Conservation (phyloP, 257 asterid genomes). For the Solanum boliviense region DNA sequence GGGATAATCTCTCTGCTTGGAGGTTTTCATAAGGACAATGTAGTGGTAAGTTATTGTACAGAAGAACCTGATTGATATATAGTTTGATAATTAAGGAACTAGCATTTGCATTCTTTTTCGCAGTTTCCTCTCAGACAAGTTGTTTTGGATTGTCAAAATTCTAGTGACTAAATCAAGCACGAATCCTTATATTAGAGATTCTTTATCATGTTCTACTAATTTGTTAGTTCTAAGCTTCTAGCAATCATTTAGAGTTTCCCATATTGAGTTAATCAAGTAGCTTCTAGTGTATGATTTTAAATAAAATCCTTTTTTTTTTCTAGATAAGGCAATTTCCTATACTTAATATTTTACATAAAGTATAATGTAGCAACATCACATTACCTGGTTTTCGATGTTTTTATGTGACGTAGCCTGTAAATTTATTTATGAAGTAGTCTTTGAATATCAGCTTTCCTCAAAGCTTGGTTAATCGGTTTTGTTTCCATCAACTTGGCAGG, state of each 20-base stretch:
- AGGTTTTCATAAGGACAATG: not conserved
- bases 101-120: not conserved
- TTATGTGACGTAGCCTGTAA: not conserved
- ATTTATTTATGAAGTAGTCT: not conserved
- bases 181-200: not conserved
- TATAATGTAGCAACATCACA: not conserved
- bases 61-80: not conserved
- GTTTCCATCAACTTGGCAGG: slow-evolving; percentile 31
- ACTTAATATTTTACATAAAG: not conserved
- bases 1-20: not conserved
- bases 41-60: not conserved
- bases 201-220: not conserved
- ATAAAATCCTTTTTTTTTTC: not conserved
- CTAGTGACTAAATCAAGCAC: not conserved
- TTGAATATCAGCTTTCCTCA: not conserved
- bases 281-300: not conserved
- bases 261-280: not conserved
- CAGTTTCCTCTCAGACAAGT: not conserved
- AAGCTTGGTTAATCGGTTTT: not conserved
- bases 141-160: not conserved
- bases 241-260: not conserved
- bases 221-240: not conserved
- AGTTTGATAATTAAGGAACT: not conserved
- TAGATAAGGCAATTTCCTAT: not conserved
- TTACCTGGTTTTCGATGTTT: not conserved